Evolutionary conservation across 371 early-diverging fungal species (phyloP).

Genomic region (Mortierella polycephala): DNA sequence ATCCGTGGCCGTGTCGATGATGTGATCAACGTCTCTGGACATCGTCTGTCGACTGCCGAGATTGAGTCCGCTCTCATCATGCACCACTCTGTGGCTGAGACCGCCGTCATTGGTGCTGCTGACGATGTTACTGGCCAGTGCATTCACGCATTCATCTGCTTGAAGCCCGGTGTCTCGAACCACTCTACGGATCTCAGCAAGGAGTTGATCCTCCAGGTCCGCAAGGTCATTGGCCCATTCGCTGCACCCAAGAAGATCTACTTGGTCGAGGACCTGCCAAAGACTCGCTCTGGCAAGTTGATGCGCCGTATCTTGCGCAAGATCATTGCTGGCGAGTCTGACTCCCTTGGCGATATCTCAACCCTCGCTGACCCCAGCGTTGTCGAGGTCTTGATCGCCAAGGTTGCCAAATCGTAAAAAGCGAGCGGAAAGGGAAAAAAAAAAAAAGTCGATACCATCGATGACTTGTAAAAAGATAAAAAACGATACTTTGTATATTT

Average conservation of each 20-base stretch:
- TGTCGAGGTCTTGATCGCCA: conserved; percentile 43
- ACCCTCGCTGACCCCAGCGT: conserved; percentile 88
- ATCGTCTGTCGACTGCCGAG: conserved; percentile 96
- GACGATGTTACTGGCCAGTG: conserved; percentile 96
- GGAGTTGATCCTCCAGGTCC: conserved; percentile 81
- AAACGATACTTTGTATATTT: neutral
- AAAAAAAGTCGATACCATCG: neutral
- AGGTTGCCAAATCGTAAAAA: conserved; percentile 37
- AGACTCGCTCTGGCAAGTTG: conserved; percentile 98
- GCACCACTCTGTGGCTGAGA: conserved; percentile 89
- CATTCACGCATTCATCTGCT: conserved; percentile 79
- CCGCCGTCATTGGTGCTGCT: conserved; percentile 93
- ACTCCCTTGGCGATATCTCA: conserved; percentile 87
- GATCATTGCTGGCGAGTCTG: conserved; percentile 86
- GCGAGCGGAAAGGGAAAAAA: neutral
- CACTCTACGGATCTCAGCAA: conserved; percentile 67
- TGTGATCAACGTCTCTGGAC: conserved; percentile 98
- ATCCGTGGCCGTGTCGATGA: conserved; percentile 96
- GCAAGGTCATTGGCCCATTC: conserved; percentile 94
- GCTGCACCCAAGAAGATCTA: conserved; percentile 93
- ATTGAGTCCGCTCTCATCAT: conserved; percentile 91
- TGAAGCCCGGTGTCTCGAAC: conserved; percentile 66
- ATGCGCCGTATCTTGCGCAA: conserved; percentile 96
- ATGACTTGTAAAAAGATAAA: neutral
- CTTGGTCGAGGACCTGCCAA: conserved; percentile 91